These are phyloP conservation scores for Stagonosporopsis chrysanthemi DNA, from an alignment of 2,329 filamentous ascomycete genomes.

Conservation along the genomic window DNA sequence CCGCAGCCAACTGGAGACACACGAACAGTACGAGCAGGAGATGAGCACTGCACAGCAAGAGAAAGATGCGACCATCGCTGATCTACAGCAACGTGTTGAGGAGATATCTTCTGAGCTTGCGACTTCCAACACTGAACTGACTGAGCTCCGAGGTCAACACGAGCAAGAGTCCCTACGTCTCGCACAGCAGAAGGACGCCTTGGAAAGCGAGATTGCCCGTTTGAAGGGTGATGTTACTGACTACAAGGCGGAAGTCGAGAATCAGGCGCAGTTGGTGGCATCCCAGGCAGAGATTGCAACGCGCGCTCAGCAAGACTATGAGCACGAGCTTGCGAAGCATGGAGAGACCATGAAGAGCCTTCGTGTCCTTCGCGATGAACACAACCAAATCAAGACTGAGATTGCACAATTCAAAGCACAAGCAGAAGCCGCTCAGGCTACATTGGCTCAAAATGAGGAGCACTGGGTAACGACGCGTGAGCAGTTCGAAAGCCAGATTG, in stretches of 20 bases:
- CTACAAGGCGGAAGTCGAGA: constrained; percentile 79
- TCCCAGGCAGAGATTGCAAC: constrained; percentile 93
- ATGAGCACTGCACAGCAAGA: constrained; percentile 77
- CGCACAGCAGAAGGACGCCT: constrained; percentile 81
- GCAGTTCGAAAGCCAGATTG: constrained; percentile 82
- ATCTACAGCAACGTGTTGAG: constrained; percentile 82
- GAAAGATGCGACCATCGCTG: constrained; percentile 80
- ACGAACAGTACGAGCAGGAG: constrained; percentile 76
- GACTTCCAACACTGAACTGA: constrained; percentile 82
- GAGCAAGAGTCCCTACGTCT: constrained; percentile 73
- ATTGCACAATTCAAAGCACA: constrained; percentile 78
- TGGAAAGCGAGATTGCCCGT: constrained; percentile 80
- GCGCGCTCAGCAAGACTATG: constrained; percentile 93
- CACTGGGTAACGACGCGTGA: constrained; percentile 87
- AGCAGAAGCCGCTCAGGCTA: constrained; percentile 82
- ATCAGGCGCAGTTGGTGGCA: constrained; percentile 89
- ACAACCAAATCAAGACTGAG: constrained; percentile 82
- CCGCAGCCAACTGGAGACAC: constrained; percentile 76
- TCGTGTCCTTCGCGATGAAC: constrained; percentile 78
- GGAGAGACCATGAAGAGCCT: constrained; percentile 90
- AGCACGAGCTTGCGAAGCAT: constrained; percentile 92
- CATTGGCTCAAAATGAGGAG: constrained; percentile 79
- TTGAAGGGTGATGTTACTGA: constrained; percentile 85
- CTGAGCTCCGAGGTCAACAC: constrained; percentile 79
- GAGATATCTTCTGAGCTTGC: constrained; percentile 84